Evolutionary conservation across 176 grass and related monocot species (phyloP), one percentile per base, ranked within the genome.

Genomic region (Carex scoparia): DNA sequence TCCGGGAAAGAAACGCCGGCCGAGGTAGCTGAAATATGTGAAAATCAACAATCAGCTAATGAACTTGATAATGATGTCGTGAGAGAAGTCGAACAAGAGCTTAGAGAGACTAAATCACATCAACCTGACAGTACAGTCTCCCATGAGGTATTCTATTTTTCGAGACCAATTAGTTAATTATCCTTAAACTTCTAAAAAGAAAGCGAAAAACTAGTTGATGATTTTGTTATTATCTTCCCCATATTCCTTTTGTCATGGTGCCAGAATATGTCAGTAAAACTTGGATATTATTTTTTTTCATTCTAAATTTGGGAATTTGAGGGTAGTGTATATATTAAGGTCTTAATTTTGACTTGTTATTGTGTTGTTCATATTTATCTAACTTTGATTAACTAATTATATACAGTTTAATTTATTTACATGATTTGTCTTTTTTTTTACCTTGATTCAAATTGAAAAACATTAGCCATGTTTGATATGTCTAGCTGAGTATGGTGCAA

Each of bases 401-500:
- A 38, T 57, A 33, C 18, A 13, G n/a, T 44, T 51, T 66, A 51
- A 74, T 53, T 46, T 13, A 53, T 75, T 74, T 62, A 15, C 57
- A 81, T 48, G 51, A 66, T 30, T 23, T 7, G 15, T 81, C 51
- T 10, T 27, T 49, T 10, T 23, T 74, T 18, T 75, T 53, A 49
- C n/a, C 71, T 75, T 75, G 28, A 75, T 37, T 15, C 1, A 66
- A 68, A 33, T 83, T 83, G 35, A 14, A 65, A 63, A 83, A 27
- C 16, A 77, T 77, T 46, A 56, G 27, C 62, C 65, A 11, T 77
- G 8, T 57, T 13, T 46, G 6, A 46, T 46, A 38, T 82, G n/a
- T 85, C 13, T 84, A 98, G 96, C 62, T 95, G 65, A 84, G 85
- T 83, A 57, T 63, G 83, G 85, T 95, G 80, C 93, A 99, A 85